Evolutionary conservation across 352 stramenopile genomes (phyloP), one percentile per base, ranked within the genome.

Genomic region (Stephanocyclus meneghinianus): DNA sequence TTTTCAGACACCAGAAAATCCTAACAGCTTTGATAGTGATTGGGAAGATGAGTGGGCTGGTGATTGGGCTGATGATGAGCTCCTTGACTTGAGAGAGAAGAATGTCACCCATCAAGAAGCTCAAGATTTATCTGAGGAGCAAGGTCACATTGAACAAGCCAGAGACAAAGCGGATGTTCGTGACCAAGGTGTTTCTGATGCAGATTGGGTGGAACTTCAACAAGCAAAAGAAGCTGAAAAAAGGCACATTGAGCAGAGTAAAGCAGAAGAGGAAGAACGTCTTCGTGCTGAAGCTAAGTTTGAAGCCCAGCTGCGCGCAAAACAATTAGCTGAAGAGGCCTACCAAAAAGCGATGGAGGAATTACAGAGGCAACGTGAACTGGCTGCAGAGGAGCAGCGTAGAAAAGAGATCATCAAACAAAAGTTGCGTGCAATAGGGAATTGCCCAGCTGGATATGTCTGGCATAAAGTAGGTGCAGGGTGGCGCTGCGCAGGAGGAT

Each of bases 401-500:
- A 56, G 75, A 30, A 60, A 75, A 47, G 64, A 80, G 29, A 61
- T 75, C 21, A 65, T 80, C 26, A 50, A 67, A 61, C 35, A 73
- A 30, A 64, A 65, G n/a, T 63, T 80, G 40, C 55, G 66, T 11
- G 40, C 45, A 30, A 75, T 80, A 26, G 55, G 61, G 8, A 66
- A 66, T 57, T 80, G 73, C 62, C 73, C 73, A 26, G 18, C 56
- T 35, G 73, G 78, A 16, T 85, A 76, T 67, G 29, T 40, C 3
- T 85, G 78, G 78, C 63, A 67, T 32, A 74, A 79, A 62, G 59
- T 62, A 50, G 67, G 67, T 13, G 35, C 26, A 32, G 78, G 78
- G 26, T 81, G 78, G 72, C 44, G 72, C 21, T 85, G 78, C 69
- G 55, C 37, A 44, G 78, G 62, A 47, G 78, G 78, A 15, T 59